Evolutionary conservation across 2,329 filamentous ascomycete species (phyloP), one percentile per base, ranked within the genome.

Genomic region (Hirsutella rhossiliensis): DNA sequence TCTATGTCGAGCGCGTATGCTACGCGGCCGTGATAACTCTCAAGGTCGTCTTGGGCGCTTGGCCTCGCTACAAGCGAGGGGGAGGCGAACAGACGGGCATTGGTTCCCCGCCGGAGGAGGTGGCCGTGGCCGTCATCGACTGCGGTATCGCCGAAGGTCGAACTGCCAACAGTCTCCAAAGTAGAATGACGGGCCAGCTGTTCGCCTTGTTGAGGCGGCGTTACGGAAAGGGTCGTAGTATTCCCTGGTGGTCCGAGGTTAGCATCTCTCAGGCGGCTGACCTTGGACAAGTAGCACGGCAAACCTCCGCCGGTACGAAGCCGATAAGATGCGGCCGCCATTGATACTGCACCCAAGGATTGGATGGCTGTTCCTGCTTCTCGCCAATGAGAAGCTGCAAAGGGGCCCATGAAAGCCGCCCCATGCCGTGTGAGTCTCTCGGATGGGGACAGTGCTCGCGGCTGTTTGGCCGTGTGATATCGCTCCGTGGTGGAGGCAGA

Each of bases 1-100:
- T 94, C 80, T 47, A 97, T 73, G n/a, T 85, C 76, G 42, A 97
- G 70, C 3, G 92, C 92, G 15, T 82, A 68, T 9, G 89, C 88
- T 44, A 98, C 65, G 27, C 87, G 78, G 36, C 76, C 75, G 54
- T 84, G 78, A 56, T 94, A 84, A 43, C 76, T 78, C 45, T 82
- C 76, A 12, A 73, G 65, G 36, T 87, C 78, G 32, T 84, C 77
- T 32, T 76, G 71, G 1, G 68, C 57, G 39, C 61, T 68, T 6
- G 64, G 58, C 18, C 60, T 61, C 0, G 58, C 47, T 6, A 57
- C 59, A 0, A 66, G 61, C 44, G 78, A 78, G 0, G 67, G 62
- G n/a, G 71, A 72, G 0, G 68, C 67, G 48, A 73, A 76, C n/a
- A 78, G 66, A 5, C 81, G 83, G 34, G 86, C 85, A 56, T 80